Evolutionary conservation across 495 filamentous ascomycete genomes (phyloP).

Genomic region (Penicillium chermesinum): DNA sequence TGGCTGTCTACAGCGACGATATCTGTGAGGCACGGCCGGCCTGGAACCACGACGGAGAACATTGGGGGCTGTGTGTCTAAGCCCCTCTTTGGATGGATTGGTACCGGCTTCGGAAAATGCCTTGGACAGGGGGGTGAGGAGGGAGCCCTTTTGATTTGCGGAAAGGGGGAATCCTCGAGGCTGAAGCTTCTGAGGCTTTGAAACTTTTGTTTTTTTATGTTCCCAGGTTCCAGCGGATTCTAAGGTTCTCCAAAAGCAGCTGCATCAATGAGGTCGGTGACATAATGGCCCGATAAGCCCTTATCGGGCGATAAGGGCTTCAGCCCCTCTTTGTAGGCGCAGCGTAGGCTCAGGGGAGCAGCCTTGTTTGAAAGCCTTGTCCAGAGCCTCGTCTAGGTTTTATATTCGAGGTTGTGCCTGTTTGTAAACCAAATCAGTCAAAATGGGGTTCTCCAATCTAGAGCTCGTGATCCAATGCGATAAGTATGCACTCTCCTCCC

Average conservation of each 20-base stretch:
- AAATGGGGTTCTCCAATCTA: conserved; percentile 47
- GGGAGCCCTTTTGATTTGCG: neutral
- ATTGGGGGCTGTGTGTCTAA: conserved; percentile 24
- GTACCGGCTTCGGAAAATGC: neutral
- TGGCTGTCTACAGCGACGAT: conserved; percentile 48
- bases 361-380: neutral
- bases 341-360: neutral
- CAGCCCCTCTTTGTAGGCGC: conserved; percentile 1
- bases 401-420: neutral
- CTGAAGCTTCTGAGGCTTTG: no score
- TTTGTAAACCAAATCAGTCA: conserved; percentile 2
- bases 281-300: conserved; percentile 30
- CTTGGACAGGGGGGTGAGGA: neutral
- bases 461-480: conserved; percentile 58
- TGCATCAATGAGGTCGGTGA: conserved; percentile 20
- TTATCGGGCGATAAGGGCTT: conserved; percentile 31
- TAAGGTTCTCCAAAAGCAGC: conserved; percentile 1
- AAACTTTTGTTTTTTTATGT: conserved; percentile 8
- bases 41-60: conserved; percentile 55
- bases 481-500: conserved; percentile 42
- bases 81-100: neutral
- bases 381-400: neutral
- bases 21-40: conserved; percentile 57
- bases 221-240: conserved; percentile 12
- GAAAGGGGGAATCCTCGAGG: no score